Conservation (phyloP, 768 basidiomycete species). For the Trichaptum fuscoviolaceum region DNA sequence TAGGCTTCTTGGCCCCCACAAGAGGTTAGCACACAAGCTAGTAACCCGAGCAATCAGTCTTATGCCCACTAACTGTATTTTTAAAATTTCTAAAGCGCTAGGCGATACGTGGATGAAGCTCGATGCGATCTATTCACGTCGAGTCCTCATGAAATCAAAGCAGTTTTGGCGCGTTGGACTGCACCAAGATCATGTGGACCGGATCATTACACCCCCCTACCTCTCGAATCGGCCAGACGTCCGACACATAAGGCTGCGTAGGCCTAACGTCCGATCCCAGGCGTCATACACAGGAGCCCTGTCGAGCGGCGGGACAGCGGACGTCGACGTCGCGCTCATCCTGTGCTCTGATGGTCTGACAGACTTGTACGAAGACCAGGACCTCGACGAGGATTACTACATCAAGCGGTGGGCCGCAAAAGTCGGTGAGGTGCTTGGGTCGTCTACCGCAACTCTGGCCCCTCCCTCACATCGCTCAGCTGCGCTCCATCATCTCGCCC, state of each 20-base stretch:
- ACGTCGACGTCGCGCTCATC: slow-evolving; percentile 29
- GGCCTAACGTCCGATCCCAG: slow-evolving; percentile 9
- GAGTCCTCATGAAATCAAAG: slow-evolving; percentile 21
- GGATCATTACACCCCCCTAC: slow-evolving; percentile 42
- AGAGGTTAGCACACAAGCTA: slow-evolving; percentile 24
- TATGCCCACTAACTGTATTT: slow-evolving; percentile 13
- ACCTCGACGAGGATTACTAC: slow-evolving; percentile 21
- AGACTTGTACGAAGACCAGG: slow-evolving; percentile 32
- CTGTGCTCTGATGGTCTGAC: slow-evolving; percentile 43
- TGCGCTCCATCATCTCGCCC: neutral
- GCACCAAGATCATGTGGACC: slow-evolving; percentile 19
- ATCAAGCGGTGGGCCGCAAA: slow-evolving; percentile 31
- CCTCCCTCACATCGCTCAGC: neutral
- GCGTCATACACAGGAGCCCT: neutral
- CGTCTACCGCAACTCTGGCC: neutral
- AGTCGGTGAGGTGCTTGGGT: slow-evolving; percentile 21
- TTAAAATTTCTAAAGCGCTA: slow-evolving; percentile 22
- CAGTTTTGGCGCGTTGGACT: slow-evolving; percentile 21
- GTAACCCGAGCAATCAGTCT: slow-evolving; percentile 8
- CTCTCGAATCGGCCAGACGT: slow-evolving; percentile 38
- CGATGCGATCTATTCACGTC: slow-evolving; percentile 27
- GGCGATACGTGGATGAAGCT: slow-evolving; percentile 32
- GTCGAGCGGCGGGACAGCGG: neutral
- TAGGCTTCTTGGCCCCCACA: slow-evolving; percentile 35
- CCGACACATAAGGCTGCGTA: slow-evolving; percentile 28